Conservation (phyloP, 257 asterid species). For the Petunia secreta region DNA sequence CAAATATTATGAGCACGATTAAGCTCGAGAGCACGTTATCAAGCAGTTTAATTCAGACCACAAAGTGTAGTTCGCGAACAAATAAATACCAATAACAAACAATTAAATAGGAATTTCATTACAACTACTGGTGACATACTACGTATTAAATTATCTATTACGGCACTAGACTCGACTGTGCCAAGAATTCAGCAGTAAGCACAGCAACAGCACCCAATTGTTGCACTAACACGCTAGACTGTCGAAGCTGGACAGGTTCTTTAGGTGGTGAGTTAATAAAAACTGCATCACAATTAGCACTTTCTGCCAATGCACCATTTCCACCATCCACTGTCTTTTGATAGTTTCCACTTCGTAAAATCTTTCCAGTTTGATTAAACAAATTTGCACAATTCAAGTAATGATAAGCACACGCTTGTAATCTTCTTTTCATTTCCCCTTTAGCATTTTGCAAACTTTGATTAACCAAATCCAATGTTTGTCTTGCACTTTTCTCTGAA, state of each 20-base stretch:
- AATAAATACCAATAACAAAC: no score
- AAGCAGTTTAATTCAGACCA: no score
- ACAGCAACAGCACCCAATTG: constrained; percentile 2
- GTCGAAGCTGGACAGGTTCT: neutral
- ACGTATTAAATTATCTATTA: neutral
- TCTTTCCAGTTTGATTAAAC: neutral
- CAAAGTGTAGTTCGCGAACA: no score
- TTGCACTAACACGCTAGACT: constrained; percentile 5
- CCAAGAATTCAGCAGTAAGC: constrained; percentile 6
- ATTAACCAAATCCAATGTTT: neutral
- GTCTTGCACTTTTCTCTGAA: constrained; percentile 3
- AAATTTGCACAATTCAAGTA: neutral
- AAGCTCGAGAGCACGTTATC: no score
- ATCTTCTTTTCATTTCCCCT: neutral
- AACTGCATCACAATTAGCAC: neutral
- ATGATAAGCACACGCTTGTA: neutral
- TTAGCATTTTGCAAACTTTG: neutral
- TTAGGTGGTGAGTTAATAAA: neutral
- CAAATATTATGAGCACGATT: no score
- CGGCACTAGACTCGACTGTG: neutral
- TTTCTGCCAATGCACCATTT: constrained; percentile 11
- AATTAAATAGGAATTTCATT: no score
- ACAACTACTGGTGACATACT: no score
- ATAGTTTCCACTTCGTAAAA: neutral
- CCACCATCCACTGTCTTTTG: neutral